Base-by-base conservation (phyloP, 306 rosid genomes). In the Gleditsia sinensis region DNA sequence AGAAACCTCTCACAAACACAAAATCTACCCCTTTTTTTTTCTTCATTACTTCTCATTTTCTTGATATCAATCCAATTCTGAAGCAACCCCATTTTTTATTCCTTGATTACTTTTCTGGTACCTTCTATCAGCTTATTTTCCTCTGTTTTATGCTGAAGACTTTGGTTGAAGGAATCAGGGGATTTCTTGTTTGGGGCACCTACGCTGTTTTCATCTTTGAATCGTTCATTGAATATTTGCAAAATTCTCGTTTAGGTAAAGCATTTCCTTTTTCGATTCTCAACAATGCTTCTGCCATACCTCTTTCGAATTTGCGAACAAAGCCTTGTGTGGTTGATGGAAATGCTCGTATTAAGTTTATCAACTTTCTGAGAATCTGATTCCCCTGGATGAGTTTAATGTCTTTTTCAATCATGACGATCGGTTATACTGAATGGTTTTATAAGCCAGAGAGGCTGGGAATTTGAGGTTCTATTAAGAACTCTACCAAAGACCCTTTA, bases 231-330 rank as follows among this genome's bases (percentile, higher is more conserved):
- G 61, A 76, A 75, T 78, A 34, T 77, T 50, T 57, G 9, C 20
- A 60, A 46, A 21, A 42, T 34, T 69, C 69, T 20, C 34, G 17
- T 24, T 48, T 28, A 25, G 81, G 88, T 82, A 81, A 81, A 76
- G 76, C 6, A 84, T 84, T 67, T 34, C 36, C 45, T n/a, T 20
- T 27, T 21, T 3, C 60, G 13, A 17, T 37, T 54, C n/a, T 55
- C 21, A 34, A 34, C 39, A 34, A 34, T 34, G 39, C 39, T 3
- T 63, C 51, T 59, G 12, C 48, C 19, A 48, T 49, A 56, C 63
- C 49, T 67, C 33, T 56, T 14, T 55, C 25, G 23, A 67, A 51
- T 9, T 2, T 66, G 7, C 23, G 16, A 30, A 20, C 45, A 51
- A 56, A 39, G 9, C 1, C 20, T 50, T 66, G 36, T 45, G 67